phyloP scores from a whole-genome alignment of 345 rosid genomes.

The Euphorbia pulcherrima region DNA sequence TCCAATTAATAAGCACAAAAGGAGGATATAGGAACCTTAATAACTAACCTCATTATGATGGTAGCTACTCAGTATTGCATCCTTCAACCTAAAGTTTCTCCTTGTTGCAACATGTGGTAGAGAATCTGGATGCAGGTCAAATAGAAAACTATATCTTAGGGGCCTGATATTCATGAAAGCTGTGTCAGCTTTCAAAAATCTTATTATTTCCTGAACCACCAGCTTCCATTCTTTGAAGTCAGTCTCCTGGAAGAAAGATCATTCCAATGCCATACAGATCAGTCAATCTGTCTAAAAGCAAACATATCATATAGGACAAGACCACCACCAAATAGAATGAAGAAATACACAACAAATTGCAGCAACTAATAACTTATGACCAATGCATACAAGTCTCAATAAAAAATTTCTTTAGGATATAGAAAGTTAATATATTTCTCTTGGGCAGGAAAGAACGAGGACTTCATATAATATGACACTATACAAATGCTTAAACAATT shows the following conservation, averaged over 20 bases:
- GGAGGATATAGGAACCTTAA: constrained; percentile 25
- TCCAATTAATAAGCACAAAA: constrained; percentile 14
- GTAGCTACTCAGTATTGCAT: constrained; percentile 86
- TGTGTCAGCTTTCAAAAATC: constrained; percentile 90
- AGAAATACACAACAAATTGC: not conserved
- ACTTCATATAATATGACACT: not conserved
- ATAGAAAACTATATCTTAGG: constrained; percentile 76
- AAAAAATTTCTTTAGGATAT: not conserved
- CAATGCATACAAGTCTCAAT: not conserved
- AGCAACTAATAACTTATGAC: not conserved
- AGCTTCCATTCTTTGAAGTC: constrained; percentile 98
- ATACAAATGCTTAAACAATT: not conserved
- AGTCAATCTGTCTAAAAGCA: constrained; percentile 14
- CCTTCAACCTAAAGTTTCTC: constrained; percentile 67
- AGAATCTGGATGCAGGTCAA: constrained; percentile 72
- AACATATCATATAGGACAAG: constrained; percentile 3
- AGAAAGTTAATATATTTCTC: not conserved
- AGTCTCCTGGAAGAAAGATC: constrained; percentile 65
- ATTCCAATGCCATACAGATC: constrained; percentile 18
- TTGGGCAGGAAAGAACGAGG: not conserved
- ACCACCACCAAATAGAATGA: not conserved
- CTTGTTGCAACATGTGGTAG: constrained; percentile 45
- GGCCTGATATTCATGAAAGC: constrained; percentile 96
- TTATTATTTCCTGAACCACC: constrained; percentile 86
- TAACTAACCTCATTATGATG: constrained; percentile 74